Evolutionary conservation across 1,139 yeast species (phyloP), one percentile per base, ranked within the genome.

Genomic region (Dujonia santamariae): DNA sequence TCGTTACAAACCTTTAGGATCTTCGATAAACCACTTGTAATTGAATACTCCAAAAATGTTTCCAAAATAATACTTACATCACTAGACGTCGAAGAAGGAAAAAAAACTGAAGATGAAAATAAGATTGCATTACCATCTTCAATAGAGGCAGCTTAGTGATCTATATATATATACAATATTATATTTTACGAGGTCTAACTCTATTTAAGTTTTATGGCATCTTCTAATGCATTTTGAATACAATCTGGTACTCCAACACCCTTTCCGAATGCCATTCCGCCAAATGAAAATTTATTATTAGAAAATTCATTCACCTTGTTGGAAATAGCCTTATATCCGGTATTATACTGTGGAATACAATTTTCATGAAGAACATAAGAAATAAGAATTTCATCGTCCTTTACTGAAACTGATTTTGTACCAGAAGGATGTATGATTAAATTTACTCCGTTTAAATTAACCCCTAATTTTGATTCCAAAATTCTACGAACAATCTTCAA

Each of bases 211-310:
- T 40, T 41, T 21, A 57, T 36, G 4, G 92, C 94, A 37, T 68
- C 76, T 32, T 68, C 70, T 36, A 84, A 67, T 6, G 85, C 75
- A 48, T 80, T 78, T 26, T 74, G 57, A 1, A 86, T 83, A 46
- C 92, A 84, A 56, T 88, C 96, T 1, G 96, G 96, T 1, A 90
- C 90, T 1, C 97, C 97, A 2, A 86, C 78, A 0, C 96, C 95
- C 28, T 73, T 74, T 9, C 88, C 86, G 54, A 83, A 82, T 2
- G 87, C 77, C 77, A 84, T 85, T 0, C 97, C 97, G 16, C 94
- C 88, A 7, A 85, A 51, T 1, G 80, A 72, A 2, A 87, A 52
- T 16, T 67, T 63, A 8, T 59, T 60, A 0, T 50, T 37, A 2
- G 56, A 38, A 3, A 76, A 44, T 5, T 56, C 46, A 31, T 66